Evolutionary conservation across 129 eudicot species (phyloP), one percentile per base, ranked within the genome.

Genomic region (Dittrichia graveolens): DNA sequence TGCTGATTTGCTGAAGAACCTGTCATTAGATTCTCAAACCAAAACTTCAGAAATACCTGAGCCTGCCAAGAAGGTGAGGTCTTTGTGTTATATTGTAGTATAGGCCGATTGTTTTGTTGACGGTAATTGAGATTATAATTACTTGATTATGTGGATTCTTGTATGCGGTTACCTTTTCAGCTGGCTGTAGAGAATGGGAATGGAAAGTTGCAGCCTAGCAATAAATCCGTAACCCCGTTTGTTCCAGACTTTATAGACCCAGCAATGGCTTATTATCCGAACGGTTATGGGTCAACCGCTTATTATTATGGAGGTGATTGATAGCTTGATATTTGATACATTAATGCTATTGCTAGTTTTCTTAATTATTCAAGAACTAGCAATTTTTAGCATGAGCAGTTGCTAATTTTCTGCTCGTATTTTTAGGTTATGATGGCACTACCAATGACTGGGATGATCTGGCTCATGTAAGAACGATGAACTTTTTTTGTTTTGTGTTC

Each of bases 1-100:
- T 61, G 85, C 92, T 40, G 95, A 75, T 71, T 84, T 90, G 85
- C 50, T 93, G 76, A 88, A 93, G 69, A 89, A 87, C 16, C 42
- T 93, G 24, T 82, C 96, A 3, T 58, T 90, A 78, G 98, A 93
- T 70, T 48, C 96, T 10, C 90, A 80, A 56, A 12, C 83, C 5
- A 93, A 89, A 72, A 40, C 82, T 50, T 54, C 80, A 57, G 95
- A 87, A 58, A 71, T 76, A 16, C 73, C 86, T 0, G 96, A 84
- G 34, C 76, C 95, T 10, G 72, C 83, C 4, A 93, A 87, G 75
- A 89, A 93, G 92, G 96, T 89, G 39, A 13, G n/a, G 12, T 37
- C 0, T 7, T 7, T 48, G 11, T 31, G 0, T 58, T 35, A 7
- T n/a, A 15, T 31, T 2, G 15, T 71, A 4, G 3, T 42, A 0